Base-by-base conservation (phyloP, 2,329 filamentous ascomycete species). In the Cucurbitaria berberidis region DNA sequence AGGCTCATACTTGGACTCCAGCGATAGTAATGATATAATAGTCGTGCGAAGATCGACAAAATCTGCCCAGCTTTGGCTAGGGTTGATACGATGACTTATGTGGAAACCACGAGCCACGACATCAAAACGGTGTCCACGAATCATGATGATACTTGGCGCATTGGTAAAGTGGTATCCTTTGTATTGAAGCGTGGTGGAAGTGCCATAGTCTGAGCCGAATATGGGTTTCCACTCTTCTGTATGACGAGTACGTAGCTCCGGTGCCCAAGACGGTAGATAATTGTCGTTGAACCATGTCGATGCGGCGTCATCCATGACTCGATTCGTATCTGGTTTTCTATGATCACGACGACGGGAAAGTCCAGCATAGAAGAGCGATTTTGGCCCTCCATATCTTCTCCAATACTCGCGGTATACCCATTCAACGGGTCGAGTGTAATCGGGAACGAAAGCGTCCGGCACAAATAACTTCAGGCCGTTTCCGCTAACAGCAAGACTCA, bases 41-140 rank as follows among this genome's bases (percentile, higher is more conserved):
- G 24, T 35, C 4, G 10, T 24, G 26, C 38, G 45, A 15, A 48
- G 19, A 19, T 48, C 13, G 13, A 42, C 7, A 1, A 35, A 16
- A 18, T 42, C 36, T 11, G 34, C 29, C 8, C 16, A 9, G n/a
- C 18, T 9, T 16, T 41, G 9, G 11, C 27, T n/a, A 9, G 45
- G 26, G 13, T 40, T 19, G 5, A 26, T 32, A 15, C 10, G 6
- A 6, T 30, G 26, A 6, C n/a, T 15, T n/a, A 42, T 26, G 16
- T 34, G 16, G 19, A 48, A 35, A 29, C 18, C 38, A 2, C 13
- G 24, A 3, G 5, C 8, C 4, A 48, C 22, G 7, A 16, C 16
- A 22, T 48, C 45, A 8, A 48, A 41, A 26, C 45, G 45, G 24
- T 48, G 45, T 11, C 45, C 45, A 18, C 36, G 45, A 5, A 48